Percentiles rank a stretch among this genome's conserved stretches.
These are phyloP conservation scores for Parsonsia alboflavescens DNA, from an alignment of 257 asterid genomes.

Conservation along the genomic window DNA sequence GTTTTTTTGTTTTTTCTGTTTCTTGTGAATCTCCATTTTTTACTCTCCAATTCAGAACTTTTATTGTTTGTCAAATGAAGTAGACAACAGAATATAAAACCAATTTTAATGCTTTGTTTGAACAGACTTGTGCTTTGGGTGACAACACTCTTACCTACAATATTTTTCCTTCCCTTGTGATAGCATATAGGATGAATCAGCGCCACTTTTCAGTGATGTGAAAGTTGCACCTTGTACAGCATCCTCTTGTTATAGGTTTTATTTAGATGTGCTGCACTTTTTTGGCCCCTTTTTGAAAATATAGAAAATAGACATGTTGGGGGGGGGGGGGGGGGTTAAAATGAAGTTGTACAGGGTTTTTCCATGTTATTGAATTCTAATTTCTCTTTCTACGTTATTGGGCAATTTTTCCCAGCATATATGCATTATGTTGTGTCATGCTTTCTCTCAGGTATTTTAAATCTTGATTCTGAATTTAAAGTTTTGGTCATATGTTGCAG, in stretches of 20 bases:
- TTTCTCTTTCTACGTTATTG: not conserved
- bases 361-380: not conserved
- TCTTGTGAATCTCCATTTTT: not conserved
- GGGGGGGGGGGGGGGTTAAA: not conserved
- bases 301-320: not conserved
- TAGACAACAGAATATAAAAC: not conserved
- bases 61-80: not conserved
- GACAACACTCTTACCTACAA: not conserved
- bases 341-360: not conserved
- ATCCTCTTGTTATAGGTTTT: not conserved
- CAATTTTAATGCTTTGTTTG: not conserved
- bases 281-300: not conserved
- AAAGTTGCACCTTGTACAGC: not conserved
- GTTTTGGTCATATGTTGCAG: not conserved
- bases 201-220: not conserved
- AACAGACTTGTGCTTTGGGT: not conserved
- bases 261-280: not conserved
- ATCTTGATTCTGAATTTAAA: not conserved
- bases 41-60: not conserved
- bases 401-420: not conserved
- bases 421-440: not conserved
- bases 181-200: not conserved
- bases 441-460: not conserved
- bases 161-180: not conserved
- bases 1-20: no score